Evolutionary conservation across 2,329 filamentous ascomycete species (phyloP).

Genomic region (Fusarium humuli): DNA sequence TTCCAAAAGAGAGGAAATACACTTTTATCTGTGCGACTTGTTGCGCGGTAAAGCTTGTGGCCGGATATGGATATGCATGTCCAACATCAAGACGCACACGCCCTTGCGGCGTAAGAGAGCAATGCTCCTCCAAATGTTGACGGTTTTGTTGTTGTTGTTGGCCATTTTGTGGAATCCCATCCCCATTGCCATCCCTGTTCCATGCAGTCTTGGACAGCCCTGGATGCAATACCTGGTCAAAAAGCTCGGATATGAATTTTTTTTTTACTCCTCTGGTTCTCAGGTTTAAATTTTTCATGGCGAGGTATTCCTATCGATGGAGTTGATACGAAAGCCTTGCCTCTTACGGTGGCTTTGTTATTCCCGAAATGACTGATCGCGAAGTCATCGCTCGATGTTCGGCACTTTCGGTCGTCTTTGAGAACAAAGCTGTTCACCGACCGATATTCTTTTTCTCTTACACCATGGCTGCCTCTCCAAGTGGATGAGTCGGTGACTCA

Average conservation of each 20-base stretch:
- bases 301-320: slow-evolving; percentile 17
- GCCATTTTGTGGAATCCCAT: slow-evolving; percentile 35
- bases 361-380: slow-evolving; percentile 19
- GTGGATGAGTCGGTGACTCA: slow-evolving; percentile 46
- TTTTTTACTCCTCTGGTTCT: slow-evolving; percentile 32
- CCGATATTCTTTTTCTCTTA: slow-evolving; percentile 5
- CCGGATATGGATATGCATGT: slow-evolving; percentile 25
- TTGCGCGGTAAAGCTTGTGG: slow-evolving; percentile 16
- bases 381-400: slow-evolving; percentile 13
- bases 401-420: not conserved
- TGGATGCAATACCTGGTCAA: slow-evolving; percentile 38
- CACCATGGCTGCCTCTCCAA: slow-evolving; percentile 13
- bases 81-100: slow-evolving; percentile 32
- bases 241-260: slow-evolving; percentile 33
- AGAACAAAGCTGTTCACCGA: not conserved
- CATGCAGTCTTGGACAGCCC: slow-evolving; percentile 37
- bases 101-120: slow-evolving; percentile 35
- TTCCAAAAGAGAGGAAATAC: slow-evolving; percentile 14
- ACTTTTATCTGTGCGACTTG: slow-evolving; percentile 7
- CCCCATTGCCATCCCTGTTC: slow-evolving; percentile 42
- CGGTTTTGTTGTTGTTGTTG: slow-evolving; percentile 37
- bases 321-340: slow-evolving; percentile 14
- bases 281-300: slow-evolving; percentile 21
- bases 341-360: slow-evolving; percentile 7
- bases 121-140: slow-evolving; percentile 33